phyloP scores from a whole-genome alignment of 202 grass and related monocot genomes.

The Digitaria exilis region DNA sequence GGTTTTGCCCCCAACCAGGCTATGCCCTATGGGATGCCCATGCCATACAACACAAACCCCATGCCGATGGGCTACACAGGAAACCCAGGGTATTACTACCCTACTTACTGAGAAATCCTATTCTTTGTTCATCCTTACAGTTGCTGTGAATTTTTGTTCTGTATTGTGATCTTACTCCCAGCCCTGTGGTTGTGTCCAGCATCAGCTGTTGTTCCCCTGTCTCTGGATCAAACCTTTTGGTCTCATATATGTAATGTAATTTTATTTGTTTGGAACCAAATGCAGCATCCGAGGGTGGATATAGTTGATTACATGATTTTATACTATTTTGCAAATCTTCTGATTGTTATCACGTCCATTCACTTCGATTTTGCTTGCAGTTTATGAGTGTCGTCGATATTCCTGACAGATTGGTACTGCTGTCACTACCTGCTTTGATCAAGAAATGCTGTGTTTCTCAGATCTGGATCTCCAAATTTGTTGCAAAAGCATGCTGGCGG shows the following conservation, averaged over 20 bases:
- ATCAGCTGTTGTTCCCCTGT: constrained; percentile 49
- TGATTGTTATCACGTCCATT: not conserved
- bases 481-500: constrained; percentile 26
- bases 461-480: constrained; percentile 46
- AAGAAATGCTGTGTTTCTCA: not conserved
- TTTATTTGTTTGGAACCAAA: constrained; percentile 67
- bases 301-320: constrained; percentile 54
- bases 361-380: not conserved
- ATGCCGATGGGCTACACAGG: constrained; percentile 69
- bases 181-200: constrained; percentile 58
- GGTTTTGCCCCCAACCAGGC: constrained; percentile 54
- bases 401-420: too few relatives aligned
- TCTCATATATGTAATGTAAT: constrained; percentile 70
- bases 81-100: constrained; percentile 80
- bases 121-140: constrained; percentile 65
- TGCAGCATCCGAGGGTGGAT: constrained; percentile 50
- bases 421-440: too few relatives aligned
- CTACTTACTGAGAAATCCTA: constrained; percentile 64
- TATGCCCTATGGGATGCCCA: constrained; percentile 89
- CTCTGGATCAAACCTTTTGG: constrained; percentile 70
- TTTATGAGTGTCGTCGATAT: not conserved
- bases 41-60: constrained; percentile 36
- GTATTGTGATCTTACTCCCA: constrained; percentile 54
- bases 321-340: not conserved
- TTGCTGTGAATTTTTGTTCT: constrained; percentile 79